A percentile compares a stretch with the other conserved stretches of the same genome.
Conservation (phyloP, 176 grass and related monocot genomes). For the Avena insularis region DNA sequence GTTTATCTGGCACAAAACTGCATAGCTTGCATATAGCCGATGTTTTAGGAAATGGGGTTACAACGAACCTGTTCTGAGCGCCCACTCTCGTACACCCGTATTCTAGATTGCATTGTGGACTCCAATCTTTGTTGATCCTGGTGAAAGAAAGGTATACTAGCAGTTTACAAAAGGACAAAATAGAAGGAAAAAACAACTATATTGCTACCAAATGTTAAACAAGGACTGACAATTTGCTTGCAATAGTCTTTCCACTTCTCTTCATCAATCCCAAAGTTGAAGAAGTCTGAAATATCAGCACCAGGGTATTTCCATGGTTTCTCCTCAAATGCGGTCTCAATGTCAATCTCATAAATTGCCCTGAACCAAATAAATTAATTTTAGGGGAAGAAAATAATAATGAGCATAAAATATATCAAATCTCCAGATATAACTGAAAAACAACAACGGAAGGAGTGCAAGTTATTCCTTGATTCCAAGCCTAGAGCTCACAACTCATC, state of each 20-base stretch:
- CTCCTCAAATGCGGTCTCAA: constrained; percentile 85
- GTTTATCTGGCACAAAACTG: constrained; percentile 29
- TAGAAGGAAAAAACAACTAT: neutral
- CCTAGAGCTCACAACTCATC: neutral
- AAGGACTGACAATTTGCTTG: constrained; percentile 77
- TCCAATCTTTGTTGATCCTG: constrained; percentile 90
- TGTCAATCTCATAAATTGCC: constrained; percentile 88
- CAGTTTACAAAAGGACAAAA: constrained; percentile 24
- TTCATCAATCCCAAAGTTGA: constrained; percentile 93
- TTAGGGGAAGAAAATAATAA: constrained; percentile 30
- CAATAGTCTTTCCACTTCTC: constrained; percentile 98
- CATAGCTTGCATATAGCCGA: constrained; percentile 3
- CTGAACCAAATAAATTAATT: constrained; percentile 50
- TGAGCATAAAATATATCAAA: constrained; percentile 12
- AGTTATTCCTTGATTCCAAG: constrained; percentile 6
- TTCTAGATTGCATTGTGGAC: constrained; percentile 99
- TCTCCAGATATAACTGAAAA: constrained; percentile 24
- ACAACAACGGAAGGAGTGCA: neutral
- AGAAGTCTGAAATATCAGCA: constrained; percentile 85
- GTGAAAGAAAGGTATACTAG: constrained; percentile 33
- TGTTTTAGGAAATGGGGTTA: constrained; percentile 30
- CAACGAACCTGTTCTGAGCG: constrained; percentile 82
- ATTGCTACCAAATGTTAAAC: constrained; percentile 26
- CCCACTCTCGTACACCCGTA: constrained; percentile 96
- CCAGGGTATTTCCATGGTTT: constrained; percentile 97